Base-by-base conservation (phyloP, 2,329 filamentous ascomycete genomes). In the Diplodia sapinea region DNA sequence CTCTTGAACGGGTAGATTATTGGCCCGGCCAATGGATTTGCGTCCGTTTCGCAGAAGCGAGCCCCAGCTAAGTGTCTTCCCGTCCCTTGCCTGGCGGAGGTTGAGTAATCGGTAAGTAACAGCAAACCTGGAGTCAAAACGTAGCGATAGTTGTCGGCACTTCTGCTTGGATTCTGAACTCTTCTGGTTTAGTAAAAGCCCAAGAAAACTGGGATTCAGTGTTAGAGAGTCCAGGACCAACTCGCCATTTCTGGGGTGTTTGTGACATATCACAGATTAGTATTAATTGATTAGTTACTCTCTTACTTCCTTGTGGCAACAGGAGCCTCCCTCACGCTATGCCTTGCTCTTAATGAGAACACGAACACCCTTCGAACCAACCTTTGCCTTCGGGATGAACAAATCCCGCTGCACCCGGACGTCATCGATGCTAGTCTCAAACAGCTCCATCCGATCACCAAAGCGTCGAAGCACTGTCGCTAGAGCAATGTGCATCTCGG, bases 401-500 rank as follows among this genome's bases (percentile, higher is more conserved):
- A 77, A 77, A 68, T 82, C 79, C 55, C 78, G 74, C 0, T 72
- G 73, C 17, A 79, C 67, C 66, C 74, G 67, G 40, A 79, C 76
- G 67, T 79, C 78, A 6, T 49, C 70, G 1, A 75, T 70, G 47
- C 72, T 68, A 31, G 72, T 73, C 55, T 72, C 69, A n/a, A 65
- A 70, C 17, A 70, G 51, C 54, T 70, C 57, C 33, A 71, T 38
- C 4, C 62, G 33, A 17, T 51, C 61, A 12, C 56, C 62, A 40
- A 71, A 59, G 6, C 70, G 63, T 1, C 57, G 47, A 17, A 70
- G 31, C 36, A 73, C 56, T 26, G 54, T 69, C 13, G 68, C 68
- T 31, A 73, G 61, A 2, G 51, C 36, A 26, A 74, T 52, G 40
- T 73, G 50, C 33, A 67, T 51, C 33, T 67, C 66, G 2, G 57